Evolutionary conservation across 2,329 filamentous ascomycete species (phyloP).

Genomic region (Aspergillus sclerotialis): DNA sequence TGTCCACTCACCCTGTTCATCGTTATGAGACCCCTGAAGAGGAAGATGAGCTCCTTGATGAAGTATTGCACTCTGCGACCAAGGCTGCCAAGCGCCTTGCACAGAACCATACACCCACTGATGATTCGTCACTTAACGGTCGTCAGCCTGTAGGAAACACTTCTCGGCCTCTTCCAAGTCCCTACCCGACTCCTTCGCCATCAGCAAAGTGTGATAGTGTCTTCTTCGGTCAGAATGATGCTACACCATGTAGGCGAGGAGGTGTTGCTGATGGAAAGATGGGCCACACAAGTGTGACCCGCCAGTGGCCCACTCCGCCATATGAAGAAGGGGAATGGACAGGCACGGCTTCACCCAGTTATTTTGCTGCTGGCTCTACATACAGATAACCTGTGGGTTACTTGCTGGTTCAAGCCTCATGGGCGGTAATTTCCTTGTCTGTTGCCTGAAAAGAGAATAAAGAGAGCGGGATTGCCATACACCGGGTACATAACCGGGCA

Average conservation of each 20-base stretch:
- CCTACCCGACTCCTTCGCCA: slow-evolving; percentile 66
- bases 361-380: slow-evolving; percentile 59
- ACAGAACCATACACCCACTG: slow-evolving; percentile 26
- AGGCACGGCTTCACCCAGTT: slow-evolving; percentile 71
- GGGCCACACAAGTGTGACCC: slow-evolving; percentile 44
- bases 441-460: slow-evolving; percentile 8
- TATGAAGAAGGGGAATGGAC: slow-evolving; percentile 94
- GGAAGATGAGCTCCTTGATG: slow-evolving; percentile 90
- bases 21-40: slow-evolving; percentile 94
- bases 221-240: slow-evolving; percentile 57
- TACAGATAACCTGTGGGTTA: slow-evolving; percentile 21
- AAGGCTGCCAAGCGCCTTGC: slow-evolving; percentile 67
- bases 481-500: slow-evolving; percentile 19
- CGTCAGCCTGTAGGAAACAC: slow-evolving; percentile 19
- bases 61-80: slow-evolving; percentile 72
- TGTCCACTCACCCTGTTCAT: slow-evolving; percentile 64
- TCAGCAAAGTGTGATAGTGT: slow-evolving; percentile 77
- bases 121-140: slow-evolving; percentile 52
- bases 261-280: slow-evolving; percentile 57
- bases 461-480: slow-evolving; percentile 15
- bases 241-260: slow-evolving; percentile 55
- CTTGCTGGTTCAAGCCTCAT: not conserved
- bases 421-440: not conserved
- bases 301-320: slow-evolving; percentile 91
- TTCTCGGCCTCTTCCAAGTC: slow-evolving; percentile 33